A percentile compares a stretch with the other conserved stretches of the same genome.
phyloP scores from a whole-genome alignment of 139 green algal species.

The Choricystis sp. region DNA sequence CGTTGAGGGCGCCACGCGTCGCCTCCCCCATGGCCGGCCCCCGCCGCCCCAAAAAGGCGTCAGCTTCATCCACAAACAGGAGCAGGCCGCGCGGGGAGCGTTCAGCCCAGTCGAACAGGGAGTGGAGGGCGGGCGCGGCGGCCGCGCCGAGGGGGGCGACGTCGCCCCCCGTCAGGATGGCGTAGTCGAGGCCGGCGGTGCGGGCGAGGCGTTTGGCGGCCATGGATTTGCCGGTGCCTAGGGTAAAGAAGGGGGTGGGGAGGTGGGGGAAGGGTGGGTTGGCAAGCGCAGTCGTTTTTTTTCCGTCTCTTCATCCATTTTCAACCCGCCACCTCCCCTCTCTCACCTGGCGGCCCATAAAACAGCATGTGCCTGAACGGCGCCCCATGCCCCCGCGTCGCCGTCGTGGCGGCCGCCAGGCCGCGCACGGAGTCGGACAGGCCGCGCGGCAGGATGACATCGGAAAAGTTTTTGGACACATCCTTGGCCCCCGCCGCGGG shows the following conservation, averaged over 20 bases:
- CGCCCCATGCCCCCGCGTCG: constrained; percentile 79
- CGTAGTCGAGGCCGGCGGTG: constrained; percentile 91
- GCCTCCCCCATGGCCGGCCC: constrained; percentile 73
- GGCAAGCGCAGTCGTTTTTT: no score
- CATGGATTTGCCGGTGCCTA: constrained; percentile 91
- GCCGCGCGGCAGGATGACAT: constrained; percentile 66
- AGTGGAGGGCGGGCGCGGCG: constrained; percentile 91
- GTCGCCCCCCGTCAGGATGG: constrained; percentile 92
- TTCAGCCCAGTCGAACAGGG: constrained; percentile 96
- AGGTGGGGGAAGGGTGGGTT: not conserved
- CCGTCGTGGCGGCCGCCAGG: constrained; percentile 70
- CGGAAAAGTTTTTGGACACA: constrained; percentile 57
- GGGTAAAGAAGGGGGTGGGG: not conserved
- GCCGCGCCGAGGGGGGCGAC: constrained; percentile 73
- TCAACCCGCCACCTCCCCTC: no score
- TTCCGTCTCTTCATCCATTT: no score
- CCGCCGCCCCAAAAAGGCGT: constrained; percentile 86
- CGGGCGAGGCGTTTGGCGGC: constrained; percentile 85
- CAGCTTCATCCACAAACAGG: constrained; percentile 93
- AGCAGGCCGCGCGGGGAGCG: constrained; percentile 63
- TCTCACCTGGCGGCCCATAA: constrained; percentile 32
- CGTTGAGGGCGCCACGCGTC: constrained; percentile 82
- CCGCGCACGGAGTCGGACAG: constrained; percentile 75
- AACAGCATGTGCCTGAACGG: constrained; percentile 96
- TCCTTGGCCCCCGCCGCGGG: constrained; percentile 17